A percentile compares a stretch with the other conserved stretches of the same genome.
These are phyloP conservation scores for Xylariaceae sp. DNA, from an alignment of 2,329 filamentous ascomycete genomes.

Conservation along the genomic window DNA sequence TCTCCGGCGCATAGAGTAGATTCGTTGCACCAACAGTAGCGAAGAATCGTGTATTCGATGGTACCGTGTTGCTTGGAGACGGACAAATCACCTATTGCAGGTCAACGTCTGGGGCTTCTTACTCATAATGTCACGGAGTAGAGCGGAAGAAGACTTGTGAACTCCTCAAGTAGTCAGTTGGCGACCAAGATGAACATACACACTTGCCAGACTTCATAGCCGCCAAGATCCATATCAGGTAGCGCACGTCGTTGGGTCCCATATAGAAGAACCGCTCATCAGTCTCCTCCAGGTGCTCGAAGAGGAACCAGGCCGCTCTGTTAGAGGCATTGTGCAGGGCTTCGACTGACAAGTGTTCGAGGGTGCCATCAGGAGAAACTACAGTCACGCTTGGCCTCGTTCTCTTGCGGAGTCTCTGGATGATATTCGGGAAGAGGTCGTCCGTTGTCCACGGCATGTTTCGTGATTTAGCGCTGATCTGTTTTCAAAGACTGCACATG, in stretches of 20 bases:
- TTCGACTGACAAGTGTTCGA: slow-evolving; percentile 12
- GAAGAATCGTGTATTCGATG: slow-evolving; percentile 13
- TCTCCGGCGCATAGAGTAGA: slow-evolving; percentile 16
- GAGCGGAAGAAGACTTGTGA: not conserved
- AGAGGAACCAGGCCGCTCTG: slow-evolving; percentile 27
- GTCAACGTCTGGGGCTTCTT: not conserved
- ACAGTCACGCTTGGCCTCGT: slow-evolving; percentile 12
- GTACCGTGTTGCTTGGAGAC: slow-evolving; percentile 14
- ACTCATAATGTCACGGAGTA: not conserved
- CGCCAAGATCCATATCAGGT: slow-evolving; percentile 24
- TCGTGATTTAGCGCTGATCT: too few species aligned
- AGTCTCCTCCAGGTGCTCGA: slow-evolving; percentile 12
- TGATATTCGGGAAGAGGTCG: slow-evolving; percentile 12
- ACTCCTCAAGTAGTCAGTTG: not conserved
- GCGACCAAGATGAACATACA: slow-evolving; percentile 15
- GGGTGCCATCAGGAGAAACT: slow-evolving; percentile 12
- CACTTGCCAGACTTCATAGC: slow-evolving; percentile 27
- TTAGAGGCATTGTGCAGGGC: slow-evolving; percentile 22
- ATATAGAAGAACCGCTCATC: slow-evolving; percentile 25
- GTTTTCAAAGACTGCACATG: too few species aligned
- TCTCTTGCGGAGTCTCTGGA: slow-evolving; percentile 11
- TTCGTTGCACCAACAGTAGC: slow-evolving; percentile 14
- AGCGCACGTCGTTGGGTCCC: slow-evolving; percentile 25
- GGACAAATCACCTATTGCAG: slow-evolving; percentile 10
- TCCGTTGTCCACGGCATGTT: slow-evolving; percentile 15